Conservation (phyloP, 1,284 basidiomycete genomes). For the Boletellus deceptivus region DNA sequence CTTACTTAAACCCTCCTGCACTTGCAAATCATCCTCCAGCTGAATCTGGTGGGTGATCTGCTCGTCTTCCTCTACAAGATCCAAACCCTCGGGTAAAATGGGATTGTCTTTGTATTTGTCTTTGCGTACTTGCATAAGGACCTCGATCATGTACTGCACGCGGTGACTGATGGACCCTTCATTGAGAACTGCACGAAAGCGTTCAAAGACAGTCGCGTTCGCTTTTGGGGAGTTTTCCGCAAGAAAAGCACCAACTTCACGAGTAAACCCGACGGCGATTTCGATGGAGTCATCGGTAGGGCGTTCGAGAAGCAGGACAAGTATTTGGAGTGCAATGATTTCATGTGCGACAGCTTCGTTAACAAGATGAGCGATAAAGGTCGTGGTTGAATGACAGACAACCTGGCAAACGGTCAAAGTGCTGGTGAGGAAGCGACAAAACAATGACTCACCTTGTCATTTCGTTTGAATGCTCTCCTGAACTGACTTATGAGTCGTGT, state of each 20-base stretch:
- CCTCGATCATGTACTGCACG: conserved; percentile 99
- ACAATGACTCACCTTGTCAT: conserved; percentile 80
- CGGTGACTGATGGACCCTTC: conserved; percentile 94
- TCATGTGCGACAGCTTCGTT: conserved; percentile 96
- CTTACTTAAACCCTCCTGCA: conserved; percentile 92
- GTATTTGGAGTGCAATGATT: conserved; percentile 92
- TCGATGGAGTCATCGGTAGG: conserved; percentile 98
- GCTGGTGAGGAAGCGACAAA: neutral
- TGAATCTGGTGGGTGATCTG: conserved; percentile 94
- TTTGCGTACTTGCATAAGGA: conserved; percentile 95
- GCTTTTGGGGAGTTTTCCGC: conserved; percentile 93
- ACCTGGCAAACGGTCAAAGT: conserved; percentile 47
- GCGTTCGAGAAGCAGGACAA: conserved; percentile 90
- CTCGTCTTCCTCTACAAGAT: conserved; percentile 96
- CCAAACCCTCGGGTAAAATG: conserved; percentile 87
- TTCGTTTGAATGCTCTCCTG: conserved; percentile 91
- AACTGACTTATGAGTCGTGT: conserved; percentile 93
- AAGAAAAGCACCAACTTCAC: conserved; percentile 95
- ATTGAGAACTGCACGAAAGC: conserved; percentile 95
- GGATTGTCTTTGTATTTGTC: conserved; percentile 99
- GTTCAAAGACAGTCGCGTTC: conserved; percentile 90
- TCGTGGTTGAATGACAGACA: conserved; percentile 91
- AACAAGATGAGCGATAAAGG: conserved; percentile 95
- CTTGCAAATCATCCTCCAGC: conserved; percentile 89
- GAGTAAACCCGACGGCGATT: conserved; percentile 96